Base-by-base conservation (phyloP, 257 asterid species). In the Solanum etuberosum region DNA sequence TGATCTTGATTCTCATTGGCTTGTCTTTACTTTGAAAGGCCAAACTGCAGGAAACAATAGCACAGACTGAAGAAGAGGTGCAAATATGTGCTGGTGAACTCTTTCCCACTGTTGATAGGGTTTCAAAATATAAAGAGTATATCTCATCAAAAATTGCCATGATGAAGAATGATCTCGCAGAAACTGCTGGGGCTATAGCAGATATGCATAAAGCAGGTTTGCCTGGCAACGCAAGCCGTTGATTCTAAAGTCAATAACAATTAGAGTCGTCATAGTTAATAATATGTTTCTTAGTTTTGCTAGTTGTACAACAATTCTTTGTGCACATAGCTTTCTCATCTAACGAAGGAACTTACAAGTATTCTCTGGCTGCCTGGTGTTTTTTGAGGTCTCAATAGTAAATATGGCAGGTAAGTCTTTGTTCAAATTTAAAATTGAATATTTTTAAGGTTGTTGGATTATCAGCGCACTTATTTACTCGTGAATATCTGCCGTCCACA, bases 31-130 rank as follows among this genome's bases (percentile, higher is more conserved):
- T 65, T 78, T 78, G 21, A 87, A 87, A 93, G 88, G 92, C 88
- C 46, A 93, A 90, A 89, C 88, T 93, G 89, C 94, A 90, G 88
- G 98, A 93, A 91, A 88, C 91, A 37, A 84, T 81, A 1, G 18
- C 34, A 29, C 88, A 86, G 89, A 88, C 87, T 2, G 96, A 95
- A 29, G 92, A 91, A 88, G 94, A 93, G 86, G 90, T 95, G 16
- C 95, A 91, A 74, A 13, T 72, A 67, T 93, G 95, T 86, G 92
- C 95, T 57, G 91, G 91, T 59, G 96, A 94, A 72, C 94, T 93
- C 68, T 92, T 95, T 86, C 83, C 87, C 37, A 61, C 90, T 92
- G 91, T 95, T 32, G 95, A 95, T 93, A 89, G 93, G 10, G 93
- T 92, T 84, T 92, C 97, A 8, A 78, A 89, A 38, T 89, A 90